Percentiles rank a stretch among this genome's conserved stretches.
phyloP scores from a whole-genome alignment of 108 stramenopile genomes.

The Schizochytrium sp. region DNA sequence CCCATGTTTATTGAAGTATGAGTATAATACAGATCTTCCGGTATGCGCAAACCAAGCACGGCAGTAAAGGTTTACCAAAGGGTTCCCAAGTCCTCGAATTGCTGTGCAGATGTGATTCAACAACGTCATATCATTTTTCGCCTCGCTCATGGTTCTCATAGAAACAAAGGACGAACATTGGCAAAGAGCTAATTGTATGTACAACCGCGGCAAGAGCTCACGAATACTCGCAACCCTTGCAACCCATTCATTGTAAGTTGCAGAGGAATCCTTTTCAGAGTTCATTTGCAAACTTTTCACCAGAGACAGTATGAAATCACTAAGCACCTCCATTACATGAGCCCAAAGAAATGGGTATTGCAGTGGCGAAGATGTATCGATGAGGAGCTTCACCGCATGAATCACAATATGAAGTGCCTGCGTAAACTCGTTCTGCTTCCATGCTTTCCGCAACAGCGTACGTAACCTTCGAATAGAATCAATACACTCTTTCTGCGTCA shows the following conservation, averaged over 20 bases:
- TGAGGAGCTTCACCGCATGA: background rate
- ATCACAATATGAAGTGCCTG: background rate
- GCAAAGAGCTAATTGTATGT: slow-evolving; percentile 39
- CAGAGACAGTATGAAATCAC: background rate
- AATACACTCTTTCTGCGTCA: slow-evolving; percentile 36
- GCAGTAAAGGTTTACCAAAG: slow-evolving; percentile 26
- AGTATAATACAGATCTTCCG: too few relatives aligned
- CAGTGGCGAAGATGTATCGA: background rate
- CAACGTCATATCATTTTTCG: background rate
- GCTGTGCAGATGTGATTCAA: background rate
- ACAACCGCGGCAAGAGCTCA: slow-evolving; percentile 51
- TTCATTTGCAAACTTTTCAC: background rate
- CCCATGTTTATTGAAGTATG: too few relatives aligned
- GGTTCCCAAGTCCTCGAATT: background rate
- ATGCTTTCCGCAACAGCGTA: background rate
- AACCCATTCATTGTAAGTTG: slow-evolving; percentile 20
- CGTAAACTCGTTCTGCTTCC: background rate
- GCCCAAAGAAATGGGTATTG: slow-evolving; percentile 47
- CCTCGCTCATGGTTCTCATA: background rate
- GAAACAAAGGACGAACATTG: background rate
- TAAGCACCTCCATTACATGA: background rate
- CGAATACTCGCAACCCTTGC: background rate
- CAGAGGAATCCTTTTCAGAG: background rate
- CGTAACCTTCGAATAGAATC: background rate
- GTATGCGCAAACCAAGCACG: slow-evolving; percentile 1